Evolutionary conservation across 306 rosid species (phyloP).

Genomic region (Carpinus viminea): DNA sequence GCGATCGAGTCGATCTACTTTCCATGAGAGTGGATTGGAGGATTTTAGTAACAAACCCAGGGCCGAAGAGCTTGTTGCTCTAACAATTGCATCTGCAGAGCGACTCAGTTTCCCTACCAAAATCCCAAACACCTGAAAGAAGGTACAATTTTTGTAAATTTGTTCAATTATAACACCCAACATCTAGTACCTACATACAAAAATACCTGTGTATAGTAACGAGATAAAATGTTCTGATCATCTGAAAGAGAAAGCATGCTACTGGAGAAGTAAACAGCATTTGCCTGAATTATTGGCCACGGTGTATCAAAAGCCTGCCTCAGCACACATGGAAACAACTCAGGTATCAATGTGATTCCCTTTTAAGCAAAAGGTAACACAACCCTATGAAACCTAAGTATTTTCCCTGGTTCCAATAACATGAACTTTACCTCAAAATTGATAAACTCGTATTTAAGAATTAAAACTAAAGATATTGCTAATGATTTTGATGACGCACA

Average conservation of each 20-base stretch:
- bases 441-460: background rate
- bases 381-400: background rate
- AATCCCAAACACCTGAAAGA: conserved; percentile 69
- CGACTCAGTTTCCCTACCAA: conserved; percentile 78
- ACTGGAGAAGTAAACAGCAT: conserved; percentile 86
- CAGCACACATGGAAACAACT: conserved; percentile 28
- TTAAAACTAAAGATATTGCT: background rate
- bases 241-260: conserved; percentile 76
- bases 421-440: background rate
- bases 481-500: background rate
- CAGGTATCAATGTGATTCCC: background rate
- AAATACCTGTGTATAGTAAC: conserved; percentile 70
- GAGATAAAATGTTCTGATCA: conserved; percentile 72
- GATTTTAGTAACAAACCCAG: conserved; percentile 84
- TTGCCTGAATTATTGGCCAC: conserved; percentile 93
- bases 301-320: conserved; percentile 97
- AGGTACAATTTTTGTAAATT: conserved; percentile 27
- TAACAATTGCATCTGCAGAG: conserved; percentile 75
- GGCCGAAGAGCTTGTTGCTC: conserved; percentile 87
- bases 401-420: background rate
- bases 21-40: conserved; percentile 60
- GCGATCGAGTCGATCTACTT: conserved; percentile 50
- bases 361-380: background rate
- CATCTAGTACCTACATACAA: conserved; percentile 16
- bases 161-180: conserved; percentile 16